Conservation (phyloP, 2,329 filamentous ascomycete species). For the Fusarium falciforme region DNA sequence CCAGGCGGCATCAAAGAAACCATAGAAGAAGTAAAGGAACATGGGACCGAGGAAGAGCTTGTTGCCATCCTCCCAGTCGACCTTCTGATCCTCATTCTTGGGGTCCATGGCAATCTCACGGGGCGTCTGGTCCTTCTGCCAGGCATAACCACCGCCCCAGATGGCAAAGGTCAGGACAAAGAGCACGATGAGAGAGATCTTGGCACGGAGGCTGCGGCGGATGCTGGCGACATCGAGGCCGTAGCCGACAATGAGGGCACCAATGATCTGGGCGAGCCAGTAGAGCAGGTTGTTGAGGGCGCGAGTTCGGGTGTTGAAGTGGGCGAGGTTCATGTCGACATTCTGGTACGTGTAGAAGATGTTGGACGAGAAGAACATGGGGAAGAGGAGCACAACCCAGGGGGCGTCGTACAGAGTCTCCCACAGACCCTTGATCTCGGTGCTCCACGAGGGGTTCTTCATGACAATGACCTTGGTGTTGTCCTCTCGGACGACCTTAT, state of each 20-base stretch:
- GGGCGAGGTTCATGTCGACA: conserved; percentile 65
- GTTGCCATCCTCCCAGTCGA: conserved; percentile 59
- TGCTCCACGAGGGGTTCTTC: conserved; percentile 51
- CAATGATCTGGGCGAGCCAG: conserved; percentile 68
- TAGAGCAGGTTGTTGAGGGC: conserved; percentile 66
- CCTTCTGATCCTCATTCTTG: conserved; percentile 39
- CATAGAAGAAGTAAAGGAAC: conserved; percentile 78
- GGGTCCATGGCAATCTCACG: conserved; percentile 55
- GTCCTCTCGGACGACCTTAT: conserved; percentile 54
- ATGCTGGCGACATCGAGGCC: conserved; percentile 57
- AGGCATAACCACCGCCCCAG: conserved; percentile 72
- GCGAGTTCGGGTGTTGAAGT: conserved; percentile 67
- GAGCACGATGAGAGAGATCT: conserved; percentile 58
- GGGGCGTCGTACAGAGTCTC: conserved; percentile 52
- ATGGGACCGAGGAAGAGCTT: conserved; percentile 69
- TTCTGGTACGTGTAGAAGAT: conserved; percentile 69
- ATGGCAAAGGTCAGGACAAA: conserved; percentile 63
- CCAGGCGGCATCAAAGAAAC: conserved; percentile 75
- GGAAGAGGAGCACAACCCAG: conserved; percentile 54
- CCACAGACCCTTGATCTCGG: conserved; percentile 54
- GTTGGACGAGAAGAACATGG: conserved; percentile 67
- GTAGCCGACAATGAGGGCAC: conserved; percentile 60
- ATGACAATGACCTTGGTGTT: conserved; percentile 51
- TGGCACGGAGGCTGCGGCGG: conserved; percentile 58
- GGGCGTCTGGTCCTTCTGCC: conserved; percentile 67